phyloP scores from a whole-genome alignment of 2,329 filamentous ascomycete species.

The Colletotrichum siamense region DNA sequence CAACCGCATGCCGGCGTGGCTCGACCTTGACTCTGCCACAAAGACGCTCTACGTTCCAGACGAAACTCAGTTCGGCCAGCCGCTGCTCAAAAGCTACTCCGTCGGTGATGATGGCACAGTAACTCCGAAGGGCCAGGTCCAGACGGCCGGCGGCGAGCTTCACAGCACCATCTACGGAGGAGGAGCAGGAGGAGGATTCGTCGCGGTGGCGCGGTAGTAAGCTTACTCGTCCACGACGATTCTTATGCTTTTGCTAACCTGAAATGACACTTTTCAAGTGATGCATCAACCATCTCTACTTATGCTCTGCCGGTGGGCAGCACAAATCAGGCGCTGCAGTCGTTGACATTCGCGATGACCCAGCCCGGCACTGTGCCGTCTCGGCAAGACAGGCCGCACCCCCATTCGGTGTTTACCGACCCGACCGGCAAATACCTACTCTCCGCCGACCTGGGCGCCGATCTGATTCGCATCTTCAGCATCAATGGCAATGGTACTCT shows the following conservation, averaged over 20 bases:
- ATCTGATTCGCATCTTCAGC: constrained; percentile 58
- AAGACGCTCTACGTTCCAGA: constrained; percentile 41
- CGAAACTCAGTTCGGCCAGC: constrained; percentile 39
- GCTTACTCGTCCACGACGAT: constrained; percentile 7
- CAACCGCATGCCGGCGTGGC: constrained; percentile 42
- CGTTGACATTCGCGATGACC: constrained; percentile 45
- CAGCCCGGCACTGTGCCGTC: constrained; percentile 45
- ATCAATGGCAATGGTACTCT: constrained; percentile 52
- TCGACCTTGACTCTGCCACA: constrained; percentile 36
- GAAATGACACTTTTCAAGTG: constrained; percentile 29
- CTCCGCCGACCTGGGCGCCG: constrained; percentile 59
- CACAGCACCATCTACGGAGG: constrained; percentile 46
- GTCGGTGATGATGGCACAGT: constrained; percentile 36
- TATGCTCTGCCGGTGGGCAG: constrained; percentile 44
- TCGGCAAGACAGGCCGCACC: constrained; percentile 62
- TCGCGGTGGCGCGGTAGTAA: constrained; percentile 51
- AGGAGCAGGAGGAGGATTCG: constrained; percentile 41
- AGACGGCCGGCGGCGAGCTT: constrained; percentile 41
- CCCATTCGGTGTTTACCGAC: constrained; percentile 56
- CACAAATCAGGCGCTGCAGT: constrained; percentile 35
- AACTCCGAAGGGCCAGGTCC: constrained; percentile 33
- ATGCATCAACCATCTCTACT: constrained; percentile 46
- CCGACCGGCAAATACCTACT: constrained; percentile 55
- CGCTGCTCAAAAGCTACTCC: constrained; percentile 37
- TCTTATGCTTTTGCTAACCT: neutral